A percentile compares a stretch with the other conserved stretches of the same genome.
These are phyloP conservation scores for Epichloe bromicola DNA, from an alignment of 2,329 filamentous ascomycete genomes.

Conservation along the genomic window DNA sequence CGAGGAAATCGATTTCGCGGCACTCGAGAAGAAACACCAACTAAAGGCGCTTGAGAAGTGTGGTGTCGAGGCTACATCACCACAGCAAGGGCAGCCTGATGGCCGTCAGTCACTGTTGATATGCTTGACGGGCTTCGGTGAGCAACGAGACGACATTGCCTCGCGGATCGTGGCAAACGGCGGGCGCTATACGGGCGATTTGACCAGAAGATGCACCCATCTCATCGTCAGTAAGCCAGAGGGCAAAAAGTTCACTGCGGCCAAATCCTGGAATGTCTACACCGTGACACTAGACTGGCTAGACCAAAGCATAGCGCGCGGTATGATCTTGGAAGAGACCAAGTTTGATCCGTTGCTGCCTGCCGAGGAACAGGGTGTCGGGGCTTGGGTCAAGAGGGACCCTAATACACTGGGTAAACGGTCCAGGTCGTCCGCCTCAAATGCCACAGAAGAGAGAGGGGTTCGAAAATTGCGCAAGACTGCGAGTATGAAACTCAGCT, in stretches of 20 bases:
- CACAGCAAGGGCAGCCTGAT: conserved; percentile 7
- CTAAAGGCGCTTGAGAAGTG: conserved; percentile 49
- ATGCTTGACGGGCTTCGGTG: conserved; percentile 45
- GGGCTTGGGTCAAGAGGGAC: conserved; percentile 53
- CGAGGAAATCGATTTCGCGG: conserved; percentile 58
- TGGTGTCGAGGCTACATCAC: conserved; percentile 26
- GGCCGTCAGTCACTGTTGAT: conserved; percentile 32
- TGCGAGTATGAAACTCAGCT: conserved; percentile 70
- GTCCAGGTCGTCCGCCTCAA: conserved; percentile 33
- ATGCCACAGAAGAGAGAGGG: conserved; percentile 36
- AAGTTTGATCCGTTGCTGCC: conserved; percentile 68
- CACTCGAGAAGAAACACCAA: conserved; percentile 53
- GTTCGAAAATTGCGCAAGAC: conserved; percentile 74
- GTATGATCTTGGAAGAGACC: conserved; percentile 83
- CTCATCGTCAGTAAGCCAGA: conserved; percentile 67
- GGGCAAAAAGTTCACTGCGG: conserved; percentile 83
- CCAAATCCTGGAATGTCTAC: conserved; percentile 67
- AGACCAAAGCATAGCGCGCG: conserved; percentile 64
- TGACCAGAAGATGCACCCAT: conserved; percentile 78
- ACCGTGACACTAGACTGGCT: conserved; percentile 80
- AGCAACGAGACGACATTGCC: conserved; percentile 57
- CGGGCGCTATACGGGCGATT: conserved; percentile 73
- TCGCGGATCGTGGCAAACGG: conserved; percentile 56
- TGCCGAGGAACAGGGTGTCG: conserved; percentile 56
- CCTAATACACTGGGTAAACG: conserved; percentile 43